Conservation (phyloP, 2,329 filamentous ascomycete genomes). For the Madurella mycetomatis region DNA sequence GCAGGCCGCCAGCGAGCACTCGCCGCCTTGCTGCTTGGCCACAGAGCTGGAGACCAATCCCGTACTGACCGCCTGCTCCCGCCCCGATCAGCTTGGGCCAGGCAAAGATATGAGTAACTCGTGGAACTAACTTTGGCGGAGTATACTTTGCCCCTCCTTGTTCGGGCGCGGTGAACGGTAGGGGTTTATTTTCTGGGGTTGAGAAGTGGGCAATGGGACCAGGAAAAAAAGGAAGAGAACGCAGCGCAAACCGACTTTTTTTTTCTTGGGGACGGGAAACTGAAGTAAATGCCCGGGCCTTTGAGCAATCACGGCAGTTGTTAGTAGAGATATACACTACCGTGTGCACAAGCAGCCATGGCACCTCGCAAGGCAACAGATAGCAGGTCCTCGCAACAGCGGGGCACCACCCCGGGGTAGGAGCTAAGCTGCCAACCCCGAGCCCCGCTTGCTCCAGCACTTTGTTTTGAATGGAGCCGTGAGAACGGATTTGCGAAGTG, state of each 20-base stretch:
- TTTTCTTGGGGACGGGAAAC: background rate
- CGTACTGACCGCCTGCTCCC: constrained; percentile 6
- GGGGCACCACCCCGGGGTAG: background rate
- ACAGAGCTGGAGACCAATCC: constrained; percentile 15
- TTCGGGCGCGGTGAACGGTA: too few species aligned
- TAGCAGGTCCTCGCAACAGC: background rate
- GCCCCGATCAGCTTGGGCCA: background rate
- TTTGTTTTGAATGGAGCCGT: background rate
- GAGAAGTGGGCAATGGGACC: background rate
- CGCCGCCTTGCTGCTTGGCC: constrained; percentile 17
- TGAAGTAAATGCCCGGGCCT: background rate
- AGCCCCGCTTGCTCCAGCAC: background rate
- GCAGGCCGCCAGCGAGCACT: constrained; percentile 11
- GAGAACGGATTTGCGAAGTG: too few species aligned
- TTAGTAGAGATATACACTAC: background rate
- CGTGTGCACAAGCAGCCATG: background rate
- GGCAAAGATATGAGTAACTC: background rate
- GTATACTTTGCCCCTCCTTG: too few species aligned
- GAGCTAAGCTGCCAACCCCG: background rate
- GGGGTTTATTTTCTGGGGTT: too few species aligned
- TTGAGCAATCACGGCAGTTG: background rate
- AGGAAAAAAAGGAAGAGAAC: background rate
- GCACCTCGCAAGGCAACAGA: background rate
- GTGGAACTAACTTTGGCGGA: background rate
- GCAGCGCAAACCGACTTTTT: too few species aligned